Percentiles rank a stretch among this genome's conserved stretches.
Evolutionary conservation across 2,329 filamentous ascomycete species (phyloP).

Genomic region (Kalaharituber pfeilii): DNA sequence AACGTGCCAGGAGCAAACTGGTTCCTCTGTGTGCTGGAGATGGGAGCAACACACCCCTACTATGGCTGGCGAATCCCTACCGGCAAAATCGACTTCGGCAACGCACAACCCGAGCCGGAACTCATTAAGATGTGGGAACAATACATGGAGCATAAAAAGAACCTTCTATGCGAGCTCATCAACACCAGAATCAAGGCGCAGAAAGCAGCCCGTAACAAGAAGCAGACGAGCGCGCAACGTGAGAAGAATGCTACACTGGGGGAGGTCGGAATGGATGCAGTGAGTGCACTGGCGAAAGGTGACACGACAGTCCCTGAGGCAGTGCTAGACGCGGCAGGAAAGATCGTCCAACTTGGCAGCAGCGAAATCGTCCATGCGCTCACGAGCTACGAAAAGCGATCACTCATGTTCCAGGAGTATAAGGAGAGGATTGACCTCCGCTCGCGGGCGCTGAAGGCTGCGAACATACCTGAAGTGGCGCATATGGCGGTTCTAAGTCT

Average conservation of each 20-base stretch:
- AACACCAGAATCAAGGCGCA: conserved; percentile 5
- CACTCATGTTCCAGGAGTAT: neutral
- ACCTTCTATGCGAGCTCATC: conserved; percentile 9
- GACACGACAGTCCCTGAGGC: neutral
- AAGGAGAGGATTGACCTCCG: conserved; percentile 20
- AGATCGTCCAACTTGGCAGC: neutral
- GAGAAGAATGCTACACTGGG: conserved; percentile 15
- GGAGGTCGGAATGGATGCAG: conserved; percentile 22
- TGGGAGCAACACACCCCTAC: conserved; percentile 23
- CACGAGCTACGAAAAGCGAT: neutral
- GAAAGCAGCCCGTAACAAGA: conserved; percentile 4
- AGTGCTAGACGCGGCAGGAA: neutral
- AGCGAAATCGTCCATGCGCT: neutral
- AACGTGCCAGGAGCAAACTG: conserved; percentile 24
- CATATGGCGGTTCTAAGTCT: conserved; percentile 25
- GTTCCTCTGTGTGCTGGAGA: conserved; percentile 26
- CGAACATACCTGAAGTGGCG: conserved; percentile 22
- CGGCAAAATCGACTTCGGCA: conserved; percentile 15
- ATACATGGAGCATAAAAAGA: conserved; percentile 18
- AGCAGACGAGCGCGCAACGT: conserved; percentile 1
- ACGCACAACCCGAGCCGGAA: conserved; percentile 7
- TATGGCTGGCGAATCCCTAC: conserved; percentile 22
- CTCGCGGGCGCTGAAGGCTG: conserved; percentile 22
- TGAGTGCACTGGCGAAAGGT: conserved; percentile 6
- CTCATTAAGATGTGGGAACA: conserved; percentile 10